Evolutionary conservation across 2,329 filamentous ascomycete species (phyloP), one percentile per base, ranked within the genome.

Genomic region (Diaporthe sp.): DNA sequence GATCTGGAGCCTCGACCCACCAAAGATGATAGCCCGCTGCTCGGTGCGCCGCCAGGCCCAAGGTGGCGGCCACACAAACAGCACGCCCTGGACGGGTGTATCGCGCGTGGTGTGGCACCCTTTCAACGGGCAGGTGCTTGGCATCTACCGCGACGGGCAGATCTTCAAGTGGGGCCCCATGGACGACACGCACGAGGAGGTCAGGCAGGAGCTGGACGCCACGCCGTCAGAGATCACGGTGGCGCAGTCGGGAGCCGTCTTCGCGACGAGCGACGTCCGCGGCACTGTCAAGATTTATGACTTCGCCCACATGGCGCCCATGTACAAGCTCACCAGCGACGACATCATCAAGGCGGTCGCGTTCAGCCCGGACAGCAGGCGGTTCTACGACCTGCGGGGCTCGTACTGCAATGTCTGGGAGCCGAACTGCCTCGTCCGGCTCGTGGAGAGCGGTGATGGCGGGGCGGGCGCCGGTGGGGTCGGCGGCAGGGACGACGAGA

Each of bases 131-230:
- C 71, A 78, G 9, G 39, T 80, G 0, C 51, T 80, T 32, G 78
- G 79, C 8, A 77, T 80, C 37, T 77, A 72, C 69, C 58, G 51
- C 25, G 70, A 77, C 44, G 79, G 79, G 4, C 51, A 72, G 42
- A 74, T 80, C 25, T 79, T 80, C 72, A 79, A 79, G 72, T 80
- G 79, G 79, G 72, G 61, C 35, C 78, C 77, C 2, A 30, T 73
- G 22, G 76, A 79, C 19, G 70, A 78, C 30, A 73, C 44, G 1
- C 76, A 78, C 58, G 70, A 80, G 35, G 78, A 78, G 56, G 71
- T 78, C 4, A 56, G 75, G 13, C 59, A 66, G 1, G 74, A 75
- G 15, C 50, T 68, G 7, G 75, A 65, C 22, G 69, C 66, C n/a
- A 70, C 56, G 22, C 76, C 72, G 0, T 50, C 69, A 0, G 69